Conservation (phyloP, 2,329 filamentous ascomycete species). For the Talaromyces sp. region DNA sequence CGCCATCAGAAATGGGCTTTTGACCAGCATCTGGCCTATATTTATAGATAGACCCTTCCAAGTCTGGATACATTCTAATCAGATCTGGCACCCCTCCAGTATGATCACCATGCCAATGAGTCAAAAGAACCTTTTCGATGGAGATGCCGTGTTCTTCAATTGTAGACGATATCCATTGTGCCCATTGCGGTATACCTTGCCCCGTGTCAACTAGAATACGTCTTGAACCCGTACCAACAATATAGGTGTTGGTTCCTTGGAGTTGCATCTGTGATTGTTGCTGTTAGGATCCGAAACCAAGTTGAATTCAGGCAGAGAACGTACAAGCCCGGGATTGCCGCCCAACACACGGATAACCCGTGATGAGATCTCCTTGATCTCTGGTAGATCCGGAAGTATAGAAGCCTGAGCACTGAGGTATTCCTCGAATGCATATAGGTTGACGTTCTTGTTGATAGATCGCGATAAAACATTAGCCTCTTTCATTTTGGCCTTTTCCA, state of each 20-base stretch:
- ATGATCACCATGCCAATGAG: slow-evolving; percentile 44
- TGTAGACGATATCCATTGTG: background rate
- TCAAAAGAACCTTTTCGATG: slow-evolving; percentile 27
- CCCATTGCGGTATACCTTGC: background rate
- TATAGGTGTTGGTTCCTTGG: slow-evolving; percentile 37
- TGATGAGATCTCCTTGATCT: slow-evolving; percentile 38
- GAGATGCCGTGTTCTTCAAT: background rate
- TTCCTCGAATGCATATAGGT: slow-evolving; percentile 39
- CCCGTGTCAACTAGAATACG: slow-evolving; percentile 34
- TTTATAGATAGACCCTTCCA: slow-evolving; percentile 31
- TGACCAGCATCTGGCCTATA: slow-evolving; percentile 25
- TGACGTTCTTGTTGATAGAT: background rate
- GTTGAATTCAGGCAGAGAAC: background rate
- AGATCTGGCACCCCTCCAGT: slow-evolving; percentile 39
- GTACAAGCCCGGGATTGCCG: slow-evolving; percentile 40
- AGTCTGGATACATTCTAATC: slow-evolving; percentile 23
- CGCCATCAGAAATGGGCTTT: slow-evolving; percentile 30
- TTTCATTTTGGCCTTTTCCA: background rate
- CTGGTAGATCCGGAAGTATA: slow-evolving; percentile 29
- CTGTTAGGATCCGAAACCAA: background rate
- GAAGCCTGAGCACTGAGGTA: slow-evolving; percentile 39
- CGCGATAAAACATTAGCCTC: background rate
- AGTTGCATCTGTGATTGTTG: slow-evolving; percentile 23
- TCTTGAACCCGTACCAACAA: slow-evolving; percentile 31
- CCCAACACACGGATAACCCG: slow-evolving; percentile 41